Evolutionary conservation across 495 filamentous ascomycete species (phyloP).

Genomic region (Ascodesmis nigricans): DNA sequence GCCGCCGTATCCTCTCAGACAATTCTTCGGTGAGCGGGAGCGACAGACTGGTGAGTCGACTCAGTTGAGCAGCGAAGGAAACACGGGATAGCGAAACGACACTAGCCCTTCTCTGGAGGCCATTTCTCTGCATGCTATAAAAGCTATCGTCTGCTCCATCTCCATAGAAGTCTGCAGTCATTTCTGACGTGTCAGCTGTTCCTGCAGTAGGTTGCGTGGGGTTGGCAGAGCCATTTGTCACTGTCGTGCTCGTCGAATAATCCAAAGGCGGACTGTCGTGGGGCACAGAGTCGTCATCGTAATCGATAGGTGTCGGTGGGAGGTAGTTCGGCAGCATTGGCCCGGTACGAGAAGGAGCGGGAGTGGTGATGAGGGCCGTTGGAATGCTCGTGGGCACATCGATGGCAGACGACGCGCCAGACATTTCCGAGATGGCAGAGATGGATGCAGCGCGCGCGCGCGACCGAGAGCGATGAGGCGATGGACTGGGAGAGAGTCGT

Average conservation of each 20-base stretch:
- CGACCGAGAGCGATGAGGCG: constrained; percentile 10
- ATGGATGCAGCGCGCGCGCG: neutral
- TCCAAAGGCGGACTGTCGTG: constrained; percentile 24
- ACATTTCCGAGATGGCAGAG: neutral
- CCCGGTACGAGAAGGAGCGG: neutral
- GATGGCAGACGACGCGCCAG: constrained; percentile 3
- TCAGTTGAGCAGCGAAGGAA: constrained; percentile 77
- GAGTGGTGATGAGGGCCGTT: neutral
- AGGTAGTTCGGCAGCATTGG: constrained; percentile 14
- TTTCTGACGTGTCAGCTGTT: constrained; percentile 4
- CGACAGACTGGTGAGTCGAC: constrained; percentile 62
- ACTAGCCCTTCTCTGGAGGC: constrained; percentile 40
- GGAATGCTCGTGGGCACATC: constrained; percentile 3
- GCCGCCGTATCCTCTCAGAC: constrained; percentile 56
- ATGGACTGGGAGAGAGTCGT: constrained; percentile 17
- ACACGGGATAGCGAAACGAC: constrained; percentile 74
- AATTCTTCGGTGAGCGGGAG: constrained; percentile 65
- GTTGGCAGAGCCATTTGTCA: constrained; percentile 23
- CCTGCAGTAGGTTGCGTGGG: constrained; percentile 22
- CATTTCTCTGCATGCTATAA: neutral
- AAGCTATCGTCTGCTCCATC: constrained; percentile 5
- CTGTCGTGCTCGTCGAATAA: too few species aligned
- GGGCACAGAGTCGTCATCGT: constrained; percentile 9
- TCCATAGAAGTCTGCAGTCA: constrained; percentile 14
- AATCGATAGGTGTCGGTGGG: constrained; percentile 19